These are phyloP conservation scores for Beauveria bassiana DNA, from an alignment of 2,329 filamentous ascomycete species.

Conservation along the genomic window DNA sequence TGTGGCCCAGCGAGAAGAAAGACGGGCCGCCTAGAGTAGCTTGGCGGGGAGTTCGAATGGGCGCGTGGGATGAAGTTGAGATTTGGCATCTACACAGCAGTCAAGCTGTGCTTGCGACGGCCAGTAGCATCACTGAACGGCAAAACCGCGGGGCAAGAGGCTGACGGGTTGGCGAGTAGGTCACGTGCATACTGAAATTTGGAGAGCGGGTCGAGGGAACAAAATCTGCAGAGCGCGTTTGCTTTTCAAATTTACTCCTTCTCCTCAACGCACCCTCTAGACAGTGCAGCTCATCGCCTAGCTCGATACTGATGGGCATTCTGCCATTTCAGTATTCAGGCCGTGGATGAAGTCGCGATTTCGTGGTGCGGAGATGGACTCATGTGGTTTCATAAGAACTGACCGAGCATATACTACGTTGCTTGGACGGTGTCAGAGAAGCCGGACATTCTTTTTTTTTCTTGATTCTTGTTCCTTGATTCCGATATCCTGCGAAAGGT, in stretches of 20 bases:
- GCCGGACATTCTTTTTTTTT: slow-evolving; percentile 25
- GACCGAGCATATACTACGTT: slow-evolving; percentile 38
- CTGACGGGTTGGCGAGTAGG: background rate
- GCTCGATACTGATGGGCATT: slow-evolving; percentile 56
- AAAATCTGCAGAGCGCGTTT: slow-evolving; percentile 3
- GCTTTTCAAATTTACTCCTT: slow-evolving; percentile 19
- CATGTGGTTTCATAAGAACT: slow-evolving; percentile 47
- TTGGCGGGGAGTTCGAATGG: background rate
- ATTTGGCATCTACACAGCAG: slow-evolving; percentile 6
- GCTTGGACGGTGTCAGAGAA: slow-evolving; percentile 36
- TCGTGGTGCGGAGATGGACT: slow-evolving; percentile 45
- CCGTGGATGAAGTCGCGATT: slow-evolving; percentile 59
- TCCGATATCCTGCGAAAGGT: too few relatives aligned
- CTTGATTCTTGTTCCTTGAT: slow-evolving; percentile 4
- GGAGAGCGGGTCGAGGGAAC: background rate
- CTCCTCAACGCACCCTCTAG: slow-evolving; percentile 64
- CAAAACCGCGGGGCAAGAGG: slow-evolving; percentile 13
- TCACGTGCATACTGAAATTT: slow-evolving; percentile 1
- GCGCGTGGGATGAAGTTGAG: slow-evolving; percentile 7
- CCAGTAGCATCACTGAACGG: slow-evolving; percentile 12
- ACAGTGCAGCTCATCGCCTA: slow-evolving; percentile 75
- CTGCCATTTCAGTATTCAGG: slow-evolving; percentile 51
- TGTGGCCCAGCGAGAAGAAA: slow-evolving; percentile 9
- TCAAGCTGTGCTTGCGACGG: background rate
- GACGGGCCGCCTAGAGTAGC: slow-evolving; percentile 17